These are phyloP conservation scores for Artemisia princeps DNA, from an alignment of 140 eudicot species.

Conservation along the genomic window DNA sequence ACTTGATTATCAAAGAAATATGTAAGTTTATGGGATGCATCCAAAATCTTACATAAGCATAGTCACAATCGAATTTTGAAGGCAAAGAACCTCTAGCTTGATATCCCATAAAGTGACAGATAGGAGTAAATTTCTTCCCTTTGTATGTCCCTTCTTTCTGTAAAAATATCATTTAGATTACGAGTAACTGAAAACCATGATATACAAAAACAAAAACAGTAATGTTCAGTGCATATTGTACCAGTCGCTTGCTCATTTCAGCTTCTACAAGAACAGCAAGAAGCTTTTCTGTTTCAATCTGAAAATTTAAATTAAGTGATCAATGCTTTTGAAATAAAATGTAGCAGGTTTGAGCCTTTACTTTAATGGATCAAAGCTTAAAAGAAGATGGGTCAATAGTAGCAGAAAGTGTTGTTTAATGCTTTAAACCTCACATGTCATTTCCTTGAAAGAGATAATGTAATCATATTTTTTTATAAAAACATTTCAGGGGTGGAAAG, in stretches of 20 bases:
- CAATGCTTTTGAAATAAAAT: constrained; percentile 12
- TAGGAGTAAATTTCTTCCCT: constrained; percentile 95
- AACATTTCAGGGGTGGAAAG: no score
- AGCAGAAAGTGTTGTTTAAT: no score
- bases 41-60: constrained; percentile 66
- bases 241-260: constrained; percentile 87
- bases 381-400: no score
- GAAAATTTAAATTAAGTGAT: constrained; percentile 15
- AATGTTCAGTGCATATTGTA: constrained; percentile 26
- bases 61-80: constrained; percentile 90
- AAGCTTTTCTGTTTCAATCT: constrained; percentile 97
- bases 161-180: constrained; percentile 19
- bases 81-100: constrained; percentile 98
- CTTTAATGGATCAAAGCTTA: neutral
- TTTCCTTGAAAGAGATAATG: no score
- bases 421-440: no score
- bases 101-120: constrained; percentile 95
- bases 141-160: constrained; percentile 98
- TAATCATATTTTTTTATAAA: no score
- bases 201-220: neutral
- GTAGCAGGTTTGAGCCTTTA: no score
- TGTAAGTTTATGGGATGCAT: neutral
- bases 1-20: neutral
- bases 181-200: neutral
- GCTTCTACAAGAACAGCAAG: constrained; percentile 92